phyloP scores from a whole-genome alignment of 2,329 filamentous ascomycete genomes.

The Corniculantispora saksenae region DNA sequence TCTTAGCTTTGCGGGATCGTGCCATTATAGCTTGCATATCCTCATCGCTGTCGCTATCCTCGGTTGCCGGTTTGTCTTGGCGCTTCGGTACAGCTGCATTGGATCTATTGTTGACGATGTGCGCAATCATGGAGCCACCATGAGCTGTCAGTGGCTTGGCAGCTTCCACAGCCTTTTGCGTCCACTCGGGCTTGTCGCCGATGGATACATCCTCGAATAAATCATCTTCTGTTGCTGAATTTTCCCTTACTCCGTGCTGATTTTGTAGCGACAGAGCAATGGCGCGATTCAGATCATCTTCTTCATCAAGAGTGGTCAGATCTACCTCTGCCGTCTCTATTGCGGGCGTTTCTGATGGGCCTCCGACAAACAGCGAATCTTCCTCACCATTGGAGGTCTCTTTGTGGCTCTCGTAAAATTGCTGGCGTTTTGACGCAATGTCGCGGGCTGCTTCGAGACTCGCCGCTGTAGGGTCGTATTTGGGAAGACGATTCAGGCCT shows the following conservation, averaged over 20 bases:
- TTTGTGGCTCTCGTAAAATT: conserved; percentile 28
- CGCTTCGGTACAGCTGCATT: conserved; percentile 58
- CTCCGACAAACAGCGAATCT: conserved; percentile 51
- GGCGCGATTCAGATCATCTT: conserved; percentile 71
- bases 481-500: conserved; percentile 82
- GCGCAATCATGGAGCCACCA: conserved; percentile 65
- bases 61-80: conserved; percentile 25
- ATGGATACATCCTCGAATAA: conserved; percentile 53
- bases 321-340: conserved; percentile 38
- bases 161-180: conserved; percentile 52
- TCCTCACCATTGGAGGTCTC: conserved; percentile 37
- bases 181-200: conserved; percentile 49
- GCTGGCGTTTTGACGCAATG: conserved; percentile 29
- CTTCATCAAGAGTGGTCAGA: conserved; percentile 38
- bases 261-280: conserved; percentile 82
- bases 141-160: conserved; percentile 53
- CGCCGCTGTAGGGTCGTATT: conserved; percentile 34
- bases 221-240: conserved; percentile 39
- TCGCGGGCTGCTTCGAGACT: conserved; percentile 30
- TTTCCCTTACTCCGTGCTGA: conserved; percentile 48
- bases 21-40: conserved; percentile 77
- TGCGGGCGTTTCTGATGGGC: conserved; percentile 29
- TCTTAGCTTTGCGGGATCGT: conserved; percentile 64
- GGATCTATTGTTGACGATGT: conserved; percentile 72
- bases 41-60: conserved; percentile 72